Percentiles rank a stretch among this genome's conserved stretches.
Conservation (phyloP, 176 grass and related monocot species). For the Bonia amplexicaulis region DNA sequence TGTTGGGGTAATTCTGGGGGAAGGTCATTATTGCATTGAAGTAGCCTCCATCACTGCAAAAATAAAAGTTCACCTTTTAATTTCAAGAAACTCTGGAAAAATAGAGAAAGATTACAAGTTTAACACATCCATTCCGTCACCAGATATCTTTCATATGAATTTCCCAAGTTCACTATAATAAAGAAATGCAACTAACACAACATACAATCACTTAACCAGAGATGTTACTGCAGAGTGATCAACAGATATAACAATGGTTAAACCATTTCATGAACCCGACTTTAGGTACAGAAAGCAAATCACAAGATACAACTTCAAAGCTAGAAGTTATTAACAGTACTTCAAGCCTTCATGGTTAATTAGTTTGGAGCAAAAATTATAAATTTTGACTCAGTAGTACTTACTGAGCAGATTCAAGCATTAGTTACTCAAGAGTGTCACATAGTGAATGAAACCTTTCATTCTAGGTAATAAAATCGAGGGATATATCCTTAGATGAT, state of each 20-base stretch:
- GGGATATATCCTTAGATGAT: not conserved
- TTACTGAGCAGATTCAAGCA: not conserved
- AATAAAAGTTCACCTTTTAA: not conserved
- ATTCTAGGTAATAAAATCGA: not conserved
- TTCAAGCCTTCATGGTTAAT: not conserved
- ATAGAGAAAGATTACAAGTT: not conserved
- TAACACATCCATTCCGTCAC: not conserved
- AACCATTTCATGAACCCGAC: not conserved
- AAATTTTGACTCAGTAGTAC: not conserved
- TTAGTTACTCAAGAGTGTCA: not conserved
- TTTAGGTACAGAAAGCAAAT: not conserved
- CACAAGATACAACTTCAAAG: not conserved
- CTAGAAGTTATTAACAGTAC: not conserved
- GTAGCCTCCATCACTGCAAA: conserved; percentile 84
- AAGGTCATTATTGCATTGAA: conserved; percentile 90
- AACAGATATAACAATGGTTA: not conserved
- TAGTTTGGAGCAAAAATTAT: not conserved
- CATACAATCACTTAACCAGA: not conserved
- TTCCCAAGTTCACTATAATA: not conserved
- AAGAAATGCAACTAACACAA: not conserved
- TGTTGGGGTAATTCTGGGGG: conserved; percentile 87
- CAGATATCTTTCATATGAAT: not conserved
- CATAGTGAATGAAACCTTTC: not conserved
- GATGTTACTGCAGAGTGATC: not conserved
- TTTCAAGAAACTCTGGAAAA: not conserved